phyloP scores from a whole-genome alignment of 805 yeast genomes.

The Starmerella floris region DNA sequence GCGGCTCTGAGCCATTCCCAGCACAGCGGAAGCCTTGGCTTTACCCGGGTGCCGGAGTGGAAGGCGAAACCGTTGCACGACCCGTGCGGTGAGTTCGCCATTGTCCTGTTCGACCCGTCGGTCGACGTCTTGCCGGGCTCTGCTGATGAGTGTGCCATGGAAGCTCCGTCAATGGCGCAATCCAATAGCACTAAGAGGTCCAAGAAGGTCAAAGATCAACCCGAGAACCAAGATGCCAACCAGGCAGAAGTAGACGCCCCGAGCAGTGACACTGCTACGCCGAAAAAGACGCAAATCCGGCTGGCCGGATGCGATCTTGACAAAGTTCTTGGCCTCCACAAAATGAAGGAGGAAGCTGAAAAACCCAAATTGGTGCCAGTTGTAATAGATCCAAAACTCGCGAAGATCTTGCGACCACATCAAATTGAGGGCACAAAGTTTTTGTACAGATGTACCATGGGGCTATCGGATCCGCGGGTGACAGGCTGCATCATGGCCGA shows the following conservation, averaged over 20 bases:
- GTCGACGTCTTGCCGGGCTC: constrained; percentile 40
- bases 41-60: constrained; percentile 46
- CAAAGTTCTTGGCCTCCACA: constrained; percentile 61
- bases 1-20: constrained; percentile 13
- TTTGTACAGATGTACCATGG: constrained; percentile 79
- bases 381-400: constrained; percentile 79
- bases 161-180: constrained; percentile 12
- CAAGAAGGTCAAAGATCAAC: neutral
- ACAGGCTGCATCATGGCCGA: constrained; percentile 97
- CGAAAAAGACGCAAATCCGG: neutral
- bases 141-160: constrained; percentile 17
- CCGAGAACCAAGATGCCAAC: neutral
- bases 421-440: constrained; percentile 93
- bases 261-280: no score
- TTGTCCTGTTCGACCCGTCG: constrained; percentile 89
- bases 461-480: constrained; percentile 50
- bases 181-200: neutral
- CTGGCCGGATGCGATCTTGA: constrained; percentile 39
- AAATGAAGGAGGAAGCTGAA: constrained; percentile 33
- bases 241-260: no score
- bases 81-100: constrained; percentile 85
- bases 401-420: constrained; percentile 83
- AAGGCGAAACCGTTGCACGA: constrained; percentile 93
- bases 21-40: constrained; percentile 70
- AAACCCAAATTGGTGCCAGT: constrained; percentile 67